A percentile compares a stretch with the other conserved stretches of the same genome.
These are phyloP conservation scores for Hirschioporus abietinus DNA, from an alignment of 768 basidiomycete genomes.

Conservation along the genomic window DNA sequence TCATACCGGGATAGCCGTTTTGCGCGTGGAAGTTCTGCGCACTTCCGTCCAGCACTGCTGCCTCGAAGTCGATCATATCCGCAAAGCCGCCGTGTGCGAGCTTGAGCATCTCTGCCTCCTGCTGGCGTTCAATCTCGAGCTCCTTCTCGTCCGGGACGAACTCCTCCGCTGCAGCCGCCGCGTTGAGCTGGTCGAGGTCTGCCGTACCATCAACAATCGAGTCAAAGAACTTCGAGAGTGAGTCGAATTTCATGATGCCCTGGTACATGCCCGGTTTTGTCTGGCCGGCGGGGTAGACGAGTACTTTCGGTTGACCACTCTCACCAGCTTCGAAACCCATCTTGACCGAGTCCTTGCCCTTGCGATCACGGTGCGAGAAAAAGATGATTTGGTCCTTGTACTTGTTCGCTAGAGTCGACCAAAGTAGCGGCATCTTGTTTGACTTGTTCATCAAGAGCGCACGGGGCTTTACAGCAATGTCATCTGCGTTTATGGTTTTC, in stretches of 20 bases:
- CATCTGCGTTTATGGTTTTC: slow-evolving; percentile 15
- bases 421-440: slow-evolving; percentile 70
- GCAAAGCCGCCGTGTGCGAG: slow-evolving; percentile 46
- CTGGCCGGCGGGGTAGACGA: slow-evolving; percentile 64
- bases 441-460: slow-evolving; percentile 71
- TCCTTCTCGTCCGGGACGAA: slow-evolving; percentile 35
- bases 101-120: slow-evolving; percentile 49
- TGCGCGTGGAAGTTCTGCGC: slow-evolving; percentile 40
- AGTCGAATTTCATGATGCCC: slow-evolving; percentile 73
- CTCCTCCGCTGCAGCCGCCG: slow-evolving; percentile 37
- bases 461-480: slow-evolving; percentile 35
- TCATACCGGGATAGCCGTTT: slow-evolving; percentile 39
- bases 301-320: slow-evolving; percentile 54
- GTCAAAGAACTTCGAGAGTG: slow-evolving; percentile 68
- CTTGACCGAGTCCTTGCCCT: slow-evolving; percentile 50
- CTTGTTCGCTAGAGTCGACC: slow-evolving; percentile 75
- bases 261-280: slow-evolving; percentile 56
- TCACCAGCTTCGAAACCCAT: slow-evolving; percentile 55
- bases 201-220: slow-evolving; percentile 64
- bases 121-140: slow-evolving; percentile 43
- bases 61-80: slow-evolving; percentile 48
- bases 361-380: slow-evolving; percentile 58
- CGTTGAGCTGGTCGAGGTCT: slow-evolving; percentile 42
- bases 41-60: slow-evolving; percentile 36
- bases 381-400: slow-evolving; percentile 60